Base-by-base conservation (phyloP, 108 stramenopile species). In the Ochromonas danica region DNA sequence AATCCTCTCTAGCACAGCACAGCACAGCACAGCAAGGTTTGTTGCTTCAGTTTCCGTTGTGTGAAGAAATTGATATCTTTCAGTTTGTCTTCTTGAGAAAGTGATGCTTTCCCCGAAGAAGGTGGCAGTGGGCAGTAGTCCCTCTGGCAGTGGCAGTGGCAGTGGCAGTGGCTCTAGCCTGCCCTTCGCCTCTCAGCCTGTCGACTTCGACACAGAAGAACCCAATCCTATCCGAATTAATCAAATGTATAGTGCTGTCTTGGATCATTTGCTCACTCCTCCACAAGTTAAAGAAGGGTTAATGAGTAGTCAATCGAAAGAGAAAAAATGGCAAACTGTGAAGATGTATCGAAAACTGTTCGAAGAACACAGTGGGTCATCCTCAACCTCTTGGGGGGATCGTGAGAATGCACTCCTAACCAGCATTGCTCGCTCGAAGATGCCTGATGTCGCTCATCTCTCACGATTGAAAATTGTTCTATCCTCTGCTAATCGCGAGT, bases 261-360 rank as follows among this genome's bases (percentile, higher is more conserved):
- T 67, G 17, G 63, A 67, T 31, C 17, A 33, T 33, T 67, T 67
- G 25, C 31, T 67, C 17, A 67, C 63, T 67, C 63, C 63, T 31
- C 30, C 30, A 35, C 30, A 22, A 35, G 31, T 67, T 14, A 67
- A 67, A 67, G 63, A 22, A 36, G 10, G 25, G 35, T 25, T 67
- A 14, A 67, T 67, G 33, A 25, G 25, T 31, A 31, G 14, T 31
- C 63, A 67, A 67, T 67, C 63, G 35, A 14, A 14, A 33, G 63
- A 67, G 31, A 67, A 67, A 25, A 67, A 67, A 67, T 36, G 27
- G 63, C 63, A 67, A 67, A 67, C 63, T 14, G 63, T 67, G 3
- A 6, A 10, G 6, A 67, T 67, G 63, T 22, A 57, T 22, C 10
- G 22, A 17, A 10, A 57, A 10, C 22, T 57, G 51, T 57, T 57